These are phyloP conservation scores for Tilletia setariae DNA, from an alignment of 1,284 basidiomycete genomes.

Conservation along the genomic window DNA sequence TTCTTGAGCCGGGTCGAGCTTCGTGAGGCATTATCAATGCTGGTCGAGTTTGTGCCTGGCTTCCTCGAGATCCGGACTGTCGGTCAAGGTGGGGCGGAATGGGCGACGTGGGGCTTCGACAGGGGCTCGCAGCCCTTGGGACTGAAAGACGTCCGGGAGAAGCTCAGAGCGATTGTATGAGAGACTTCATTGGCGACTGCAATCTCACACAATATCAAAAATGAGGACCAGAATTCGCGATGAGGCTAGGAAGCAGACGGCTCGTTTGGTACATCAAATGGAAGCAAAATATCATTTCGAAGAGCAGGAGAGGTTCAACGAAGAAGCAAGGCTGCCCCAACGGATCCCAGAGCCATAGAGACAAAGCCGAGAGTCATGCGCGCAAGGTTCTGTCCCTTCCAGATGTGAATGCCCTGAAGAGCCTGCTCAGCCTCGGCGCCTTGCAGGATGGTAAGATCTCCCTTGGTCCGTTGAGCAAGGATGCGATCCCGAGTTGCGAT, in stretches of 20 bases:
- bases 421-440: neutral
- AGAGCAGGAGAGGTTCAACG: too few species aligned
- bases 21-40: constrained; percentile 25
- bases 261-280: too few species aligned
- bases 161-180: neutral
- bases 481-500: too few species aligned
- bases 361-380: neutral
- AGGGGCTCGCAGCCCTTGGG: neutral
- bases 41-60: constrained; percentile 31
- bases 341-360: neutral
- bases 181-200: neutral
- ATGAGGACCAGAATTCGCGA: too few species aligned
- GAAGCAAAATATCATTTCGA: too few species aligned
- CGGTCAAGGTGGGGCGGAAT: constrained; percentile 11
- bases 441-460: too few species aligned
- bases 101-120: neutral
- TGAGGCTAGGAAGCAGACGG: too few species aligned
- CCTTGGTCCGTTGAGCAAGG: too few species aligned
- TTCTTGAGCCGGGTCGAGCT: constrained; percentile 35
- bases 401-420: neutral
- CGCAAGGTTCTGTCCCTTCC: neutral
- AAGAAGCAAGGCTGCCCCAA: neutral
- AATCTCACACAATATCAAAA: too few species aligned
- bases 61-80: constrained; percentile 30
- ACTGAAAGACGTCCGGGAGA: neutral